Conservation (phyloP, 2,329 filamentous ascomycete species). For the Sphaerulina musiva region DNA sequence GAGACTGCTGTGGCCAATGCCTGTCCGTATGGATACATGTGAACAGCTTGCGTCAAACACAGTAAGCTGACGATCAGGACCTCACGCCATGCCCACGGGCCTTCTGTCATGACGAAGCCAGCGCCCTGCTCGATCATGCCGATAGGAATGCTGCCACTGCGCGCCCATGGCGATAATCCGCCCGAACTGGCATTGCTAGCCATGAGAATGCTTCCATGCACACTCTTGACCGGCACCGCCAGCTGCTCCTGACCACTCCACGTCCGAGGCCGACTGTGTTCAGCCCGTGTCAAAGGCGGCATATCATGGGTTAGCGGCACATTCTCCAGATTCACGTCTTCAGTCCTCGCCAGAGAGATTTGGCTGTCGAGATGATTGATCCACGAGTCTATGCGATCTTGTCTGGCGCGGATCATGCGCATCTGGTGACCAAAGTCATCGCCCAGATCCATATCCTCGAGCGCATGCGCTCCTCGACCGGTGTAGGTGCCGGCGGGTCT, state of each 20-base stretch:
- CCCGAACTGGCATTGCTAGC: background rate
- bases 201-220: constrained; percentile 7
- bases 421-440: background rate
- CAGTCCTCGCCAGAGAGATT: background rate
- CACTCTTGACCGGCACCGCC: background rate
- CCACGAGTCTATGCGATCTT: constrained; percentile 3
- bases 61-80: background rate
- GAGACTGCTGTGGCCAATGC: constrained; percentile 3
- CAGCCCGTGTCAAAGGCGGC: background rate
- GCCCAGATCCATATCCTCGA: background rate
- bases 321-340: background rate
- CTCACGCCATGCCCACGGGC: background rate
- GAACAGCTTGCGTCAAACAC: constrained; percentile 1
- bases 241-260: constrained; percentile 1
- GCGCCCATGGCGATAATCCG: background rate
- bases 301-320: background rate
- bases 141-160: background rate
- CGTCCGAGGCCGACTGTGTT: background rate
- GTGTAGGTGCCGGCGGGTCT: background rate
- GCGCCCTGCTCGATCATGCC: background rate
- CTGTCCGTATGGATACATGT: constrained; percentile 7
- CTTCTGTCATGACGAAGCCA: background rate
- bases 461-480: background rate
- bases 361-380: constrained; percentile 3
- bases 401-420: constrained; percentile 1